These are phyloP conservation scores for Corniculantispora saksenae DNA, from an alignment of 2,329 filamentous ascomycete genomes.

Conservation along the genomic window DNA sequence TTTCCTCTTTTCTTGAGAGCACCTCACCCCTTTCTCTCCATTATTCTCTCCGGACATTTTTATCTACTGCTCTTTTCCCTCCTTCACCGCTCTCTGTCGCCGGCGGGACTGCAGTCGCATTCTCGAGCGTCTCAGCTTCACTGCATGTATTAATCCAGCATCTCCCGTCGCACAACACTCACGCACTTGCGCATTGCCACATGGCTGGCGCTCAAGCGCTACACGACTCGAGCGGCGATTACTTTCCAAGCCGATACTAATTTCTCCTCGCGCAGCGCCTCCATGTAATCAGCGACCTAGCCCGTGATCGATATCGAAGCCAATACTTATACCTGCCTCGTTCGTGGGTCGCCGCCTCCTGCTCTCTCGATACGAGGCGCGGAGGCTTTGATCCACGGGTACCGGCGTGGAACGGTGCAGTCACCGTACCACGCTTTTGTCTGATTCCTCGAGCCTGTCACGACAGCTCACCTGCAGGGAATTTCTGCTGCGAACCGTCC, in stretches of 20 bases:
- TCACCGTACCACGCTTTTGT: conserved; percentile 38
- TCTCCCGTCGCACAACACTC: conserved; percentile 13
- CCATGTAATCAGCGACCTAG: conserved; percentile 16
- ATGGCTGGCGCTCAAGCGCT: neutral
- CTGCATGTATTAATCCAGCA: neutral
- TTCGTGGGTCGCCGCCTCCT: conserved; percentile 30
- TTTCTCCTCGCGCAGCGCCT: conserved; percentile 6
- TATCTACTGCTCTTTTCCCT: neutral
- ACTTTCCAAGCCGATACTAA: neutral
- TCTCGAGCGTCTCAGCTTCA: neutral
- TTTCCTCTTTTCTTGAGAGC: neutral
- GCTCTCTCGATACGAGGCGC: conserved; percentile 27
- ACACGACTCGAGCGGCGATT: neutral
- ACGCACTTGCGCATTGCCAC: neutral
- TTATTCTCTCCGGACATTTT: neutral
- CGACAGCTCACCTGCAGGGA: conserved; percentile 26
- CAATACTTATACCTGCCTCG: neutral
- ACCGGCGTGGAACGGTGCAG: conserved; percentile 43
- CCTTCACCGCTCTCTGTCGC: neutral
- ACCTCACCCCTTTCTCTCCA: neutral
- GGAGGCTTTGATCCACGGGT: conserved; percentile 32
- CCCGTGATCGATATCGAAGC: neutral
- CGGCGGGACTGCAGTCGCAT: neutral
- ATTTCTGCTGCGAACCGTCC: conserved; percentile 22
- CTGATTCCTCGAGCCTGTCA: conserved; percentile 23